Evolutionary conservation across 352 stramenopile species (phyloP), one percentile per base, ranked within the genome.

Genomic region (Pythium brachiatum): DNA sequence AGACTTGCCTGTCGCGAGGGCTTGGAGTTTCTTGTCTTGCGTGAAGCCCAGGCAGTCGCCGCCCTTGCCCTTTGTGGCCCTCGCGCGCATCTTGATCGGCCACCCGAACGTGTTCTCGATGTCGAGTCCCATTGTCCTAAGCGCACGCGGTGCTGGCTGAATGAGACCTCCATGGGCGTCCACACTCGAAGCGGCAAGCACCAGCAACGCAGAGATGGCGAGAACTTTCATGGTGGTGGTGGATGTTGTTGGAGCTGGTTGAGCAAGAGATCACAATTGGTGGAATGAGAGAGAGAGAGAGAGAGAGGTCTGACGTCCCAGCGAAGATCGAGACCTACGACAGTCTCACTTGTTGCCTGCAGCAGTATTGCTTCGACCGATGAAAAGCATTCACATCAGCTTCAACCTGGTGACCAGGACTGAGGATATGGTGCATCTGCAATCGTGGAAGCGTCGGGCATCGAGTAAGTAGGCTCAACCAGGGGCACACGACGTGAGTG

Each of bases 1-100:
- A 47, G 20, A 48, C 13, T 58, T 43, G 12, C 62, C 62, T 0
- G 47, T 56, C 6, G 62, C 21, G 2, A 69, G 47, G 3, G 47
- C 18, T 47, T 69, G 44, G 34, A 64, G 55, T 27, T 69, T 69
- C 34, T 20, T 60, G 48, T 63, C 62, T 3, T 27, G 54, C 21
- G 36, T 69, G 51, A 69, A 69, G 25, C 25, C 56, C 8, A 69
- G 43, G 47, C 62, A 69, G 47, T 69, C 25, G 56, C 62, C 62
- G 32, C 56, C 62, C 20, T 55, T 64, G 62, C 62, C 62, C 16
- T 64, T 64, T 3, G 62, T 64, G 34, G 57, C 47, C 2, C 21
- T 46, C 0, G 46, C 62, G 18, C 62, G 62, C 62, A 69, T 69
- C 3, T 7, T 6, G 29, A 64, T 64, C 11, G 62, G 62, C n/a